Evolutionary conservation across 1,139 yeast species (phyloP).

Genomic region (Nadsonia commutata): DNA sequence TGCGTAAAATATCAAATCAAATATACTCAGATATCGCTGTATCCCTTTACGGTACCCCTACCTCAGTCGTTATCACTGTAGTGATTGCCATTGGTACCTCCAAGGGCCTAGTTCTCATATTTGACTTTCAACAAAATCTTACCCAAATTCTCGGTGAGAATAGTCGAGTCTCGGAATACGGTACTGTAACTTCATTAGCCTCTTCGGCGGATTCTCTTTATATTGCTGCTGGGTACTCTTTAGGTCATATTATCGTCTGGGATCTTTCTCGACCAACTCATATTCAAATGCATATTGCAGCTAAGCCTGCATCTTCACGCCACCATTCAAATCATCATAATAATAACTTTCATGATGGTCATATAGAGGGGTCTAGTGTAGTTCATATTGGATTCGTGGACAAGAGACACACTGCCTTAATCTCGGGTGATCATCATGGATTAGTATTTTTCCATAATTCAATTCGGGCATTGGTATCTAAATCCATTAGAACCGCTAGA

Average conservation of each 20-base stretch:
- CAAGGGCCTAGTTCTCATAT: constrained; percentile 42
- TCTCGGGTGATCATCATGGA: constrained; percentile 49
- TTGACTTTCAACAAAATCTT: constrained; percentile 47
- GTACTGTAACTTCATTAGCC: constrained; percentile 33
- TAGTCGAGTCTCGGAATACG: constrained; percentile 20
- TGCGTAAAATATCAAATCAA: constrained; percentile 28
- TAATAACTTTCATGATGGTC: constrained; percentile 32
- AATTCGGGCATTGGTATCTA: constrained; percentile 37
- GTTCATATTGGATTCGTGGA: constrained; percentile 40
- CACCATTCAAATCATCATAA: no score
- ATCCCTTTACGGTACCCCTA: constrained; percentile 35
- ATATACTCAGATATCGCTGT: constrained; percentile 26
- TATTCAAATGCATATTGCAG: constrained; percentile 25
- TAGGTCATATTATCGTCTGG: constrained; percentile 36
- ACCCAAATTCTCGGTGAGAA: constrained; percentile 26
- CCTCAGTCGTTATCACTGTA: constrained; percentile 34
- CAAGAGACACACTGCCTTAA: constrained; percentile 39
- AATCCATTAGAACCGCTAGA: constrained; percentile 34
- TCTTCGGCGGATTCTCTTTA: constrained; percentile 37
- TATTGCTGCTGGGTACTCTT: constrained; percentile 32
- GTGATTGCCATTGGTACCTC: constrained; percentile 49
- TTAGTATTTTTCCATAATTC: constrained; percentile 47
- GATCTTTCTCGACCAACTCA: constrained; percentile 22
- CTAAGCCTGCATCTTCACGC: constrained; percentile 16
- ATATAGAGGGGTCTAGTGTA: constrained; percentile 32